Conservation (phyloP, 306 rosid species). For the Alnus rubra region DNA sequence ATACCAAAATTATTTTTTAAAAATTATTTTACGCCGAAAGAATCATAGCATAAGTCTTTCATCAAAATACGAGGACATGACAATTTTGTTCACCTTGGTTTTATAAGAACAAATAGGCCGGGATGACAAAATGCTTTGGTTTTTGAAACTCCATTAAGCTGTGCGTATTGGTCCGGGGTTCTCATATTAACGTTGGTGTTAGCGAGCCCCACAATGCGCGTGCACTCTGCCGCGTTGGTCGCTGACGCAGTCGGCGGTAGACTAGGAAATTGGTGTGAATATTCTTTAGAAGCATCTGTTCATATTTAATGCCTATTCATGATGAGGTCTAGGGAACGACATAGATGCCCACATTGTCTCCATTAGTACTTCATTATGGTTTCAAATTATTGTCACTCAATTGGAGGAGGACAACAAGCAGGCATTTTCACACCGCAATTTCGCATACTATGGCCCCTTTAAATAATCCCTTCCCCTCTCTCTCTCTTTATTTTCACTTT, state of each 20-base stretch:
- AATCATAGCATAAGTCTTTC: no score
- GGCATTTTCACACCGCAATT: no score
- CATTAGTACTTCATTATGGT: background rate
- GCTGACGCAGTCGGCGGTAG: constrained; percentile 5
- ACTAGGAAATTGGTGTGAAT: background rate
- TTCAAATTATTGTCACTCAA: background rate
- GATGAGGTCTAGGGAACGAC: constrained; percentile 13
- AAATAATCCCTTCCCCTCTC: no score
- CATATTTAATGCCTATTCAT: background rate
- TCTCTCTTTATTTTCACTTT: no score
- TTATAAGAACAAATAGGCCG: background rate
- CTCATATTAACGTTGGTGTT: constrained; percentile 4
- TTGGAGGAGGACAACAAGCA: background rate
- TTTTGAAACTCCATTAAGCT: background rate
- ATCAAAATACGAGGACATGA: background rate
- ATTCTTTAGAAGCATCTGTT: constrained; percentile 10
- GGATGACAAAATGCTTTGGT: background rate
- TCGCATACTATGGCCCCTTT: no score
- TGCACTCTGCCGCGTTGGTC: constrained; percentile 9
- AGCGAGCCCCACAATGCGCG: constrained; percentile 32
- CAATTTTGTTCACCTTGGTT: background rate
- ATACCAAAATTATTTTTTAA: no score
- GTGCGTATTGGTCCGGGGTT: background rate
- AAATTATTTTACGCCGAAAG: no score
- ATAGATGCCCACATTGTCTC: constrained; percentile 18